Conservation (phyloP, 306 rosid species). For the Vigna radiata region DNA sequence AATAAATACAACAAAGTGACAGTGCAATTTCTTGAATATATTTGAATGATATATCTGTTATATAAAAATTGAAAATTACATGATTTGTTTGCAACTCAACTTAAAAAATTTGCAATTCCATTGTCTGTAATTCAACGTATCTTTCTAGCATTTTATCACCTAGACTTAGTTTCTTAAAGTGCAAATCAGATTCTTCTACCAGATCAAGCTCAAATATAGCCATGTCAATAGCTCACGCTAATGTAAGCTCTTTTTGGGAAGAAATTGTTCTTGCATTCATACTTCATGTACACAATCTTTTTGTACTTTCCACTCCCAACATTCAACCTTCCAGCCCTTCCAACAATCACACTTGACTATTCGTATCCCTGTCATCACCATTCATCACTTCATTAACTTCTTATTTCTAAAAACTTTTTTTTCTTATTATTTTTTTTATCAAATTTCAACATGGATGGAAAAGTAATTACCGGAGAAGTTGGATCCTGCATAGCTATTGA, state of each 20-base stretch:
- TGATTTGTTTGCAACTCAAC: no score
- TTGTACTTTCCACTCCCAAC: conserved; percentile 9
- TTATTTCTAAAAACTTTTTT: background rate
- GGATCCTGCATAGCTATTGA: conserved; percentile 26
- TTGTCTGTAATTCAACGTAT: no score
- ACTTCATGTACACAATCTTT: background rate
- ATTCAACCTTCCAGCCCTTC: background rate
- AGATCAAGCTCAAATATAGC: no score
- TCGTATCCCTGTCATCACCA: conserved; percentile 1
- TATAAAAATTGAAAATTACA: no score
- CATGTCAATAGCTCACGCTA: no score
- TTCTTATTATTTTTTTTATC: background rate
- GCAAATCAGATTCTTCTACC: no score
- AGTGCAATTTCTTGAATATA: no score
- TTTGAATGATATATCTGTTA: no score
- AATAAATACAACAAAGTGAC: no score
- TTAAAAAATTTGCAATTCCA: no score
- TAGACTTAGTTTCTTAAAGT: no score
- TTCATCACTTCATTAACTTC: background rate
- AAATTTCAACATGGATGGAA: background rate
- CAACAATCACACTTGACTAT: conserved; percentile 10
- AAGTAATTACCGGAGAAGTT: conserved; percentile 22
- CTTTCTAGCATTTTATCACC: no score
- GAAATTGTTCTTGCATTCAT: background rate
- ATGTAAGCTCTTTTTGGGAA: background rate